Base-by-base conservation (phyloP, 2,329 filamentous ascomycete species). In the Penicillium capsulatum region DNA sequence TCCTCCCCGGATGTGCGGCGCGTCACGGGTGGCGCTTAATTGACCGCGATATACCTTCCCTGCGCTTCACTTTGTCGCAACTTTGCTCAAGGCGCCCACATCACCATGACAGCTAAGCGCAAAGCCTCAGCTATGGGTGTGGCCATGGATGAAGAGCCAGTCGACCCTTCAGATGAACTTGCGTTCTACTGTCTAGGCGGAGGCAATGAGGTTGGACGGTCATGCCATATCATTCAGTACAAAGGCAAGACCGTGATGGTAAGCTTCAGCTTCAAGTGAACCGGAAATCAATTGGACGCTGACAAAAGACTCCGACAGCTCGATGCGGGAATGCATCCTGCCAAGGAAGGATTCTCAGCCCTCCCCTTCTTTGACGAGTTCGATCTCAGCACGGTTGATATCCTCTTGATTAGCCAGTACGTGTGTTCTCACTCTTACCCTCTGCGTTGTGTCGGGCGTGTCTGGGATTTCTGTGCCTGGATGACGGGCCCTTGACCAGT, bases 221-320 rank as follows among this genome's bases (percentile, higher is more conserved):
- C 92, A 51, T 97, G 92, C 66, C 92, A 98, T 64, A 95, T 98
- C 55, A 82, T 98, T 44, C 89, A 97, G 61, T 98, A 98, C 77
- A 98, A 97, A 70, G 92, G 92, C 47, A 98, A 98, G 69, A 97
- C 91, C 4, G 88, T 98, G 53, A 98, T 98, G 92, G 89, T 94
- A 72, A 54, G 80, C 63, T 16, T 36, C 22, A 8, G 16, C 14
- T 10, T 6, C n/a, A 2, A 16, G 17, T 22, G 7, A 19, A 31
- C 7, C 9, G 8, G 13, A 7, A 9, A 20, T 17, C 11, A 4
- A 6, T 11, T 17, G 8, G 11, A 8, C 0, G 29, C 20, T 32
- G 29, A 41, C 16, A 11, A 15, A 3, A 31, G 15, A 3, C 11
- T 11, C 10, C 36, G 27, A 53, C 61, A 94, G 88, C 86, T 98